phyloP scores from a whole-genome alignment of 805 yeast species.

The Metschnikowia noctiluminum region DNA sequence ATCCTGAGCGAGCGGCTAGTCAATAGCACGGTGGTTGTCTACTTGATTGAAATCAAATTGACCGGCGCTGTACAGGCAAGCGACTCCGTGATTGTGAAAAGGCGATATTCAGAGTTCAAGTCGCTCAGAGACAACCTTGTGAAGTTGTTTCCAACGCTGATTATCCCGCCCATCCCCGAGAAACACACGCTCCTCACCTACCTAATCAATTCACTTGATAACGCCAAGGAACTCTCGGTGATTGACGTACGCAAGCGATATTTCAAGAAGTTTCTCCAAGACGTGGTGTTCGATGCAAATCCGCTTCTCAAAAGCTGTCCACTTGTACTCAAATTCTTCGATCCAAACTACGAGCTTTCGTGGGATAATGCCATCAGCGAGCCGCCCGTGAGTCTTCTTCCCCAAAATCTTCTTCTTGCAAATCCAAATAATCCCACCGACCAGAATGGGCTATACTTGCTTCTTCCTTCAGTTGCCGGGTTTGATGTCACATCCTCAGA shows the following conservation, averaged over 20 bases:
- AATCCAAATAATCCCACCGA: slow-evolving; percentile 50
- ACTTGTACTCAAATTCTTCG: slow-evolving; percentile 46
- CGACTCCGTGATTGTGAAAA: slow-evolving; percentile 33
- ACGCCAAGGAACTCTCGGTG: slow-evolving; percentile 31
- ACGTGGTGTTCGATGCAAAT: slow-evolving; percentile 31
- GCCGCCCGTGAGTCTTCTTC: slow-evolving; percentile 43
- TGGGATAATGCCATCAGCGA: slow-evolving; percentile 52
- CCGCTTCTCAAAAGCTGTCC: slow-evolving; percentile 32
- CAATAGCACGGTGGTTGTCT: slow-evolving; percentile 37
- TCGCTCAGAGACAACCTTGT: slow-evolving; percentile 37
- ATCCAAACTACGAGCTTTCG: slow-evolving; percentile 46
- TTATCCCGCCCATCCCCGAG: slow-evolving; percentile 45
- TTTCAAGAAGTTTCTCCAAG: slow-evolving; percentile 42
- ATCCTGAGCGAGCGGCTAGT: slow-evolving; percentile 33
- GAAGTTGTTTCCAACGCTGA: slow-evolving; percentile 37
- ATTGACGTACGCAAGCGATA: slow-evolving; percentile 49
- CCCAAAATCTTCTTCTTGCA: slow-evolving; percentile 46
- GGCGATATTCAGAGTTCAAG: slow-evolving; percentile 44
- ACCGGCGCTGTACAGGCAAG: not conserved
- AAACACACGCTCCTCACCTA: slow-evolving; percentile 46
- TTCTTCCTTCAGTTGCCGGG: slow-evolving; percentile 43
- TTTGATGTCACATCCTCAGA: slow-evolving; percentile 32
- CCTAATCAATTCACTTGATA: slow-evolving; percentile 38
- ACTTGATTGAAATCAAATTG: slow-evolving; percentile 29
- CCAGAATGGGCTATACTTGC: slow-evolving; percentile 51